phyloP scores from a whole-genome alignment of 192 early-diverging fungal species.

The Mortierella claussenii region DNA sequence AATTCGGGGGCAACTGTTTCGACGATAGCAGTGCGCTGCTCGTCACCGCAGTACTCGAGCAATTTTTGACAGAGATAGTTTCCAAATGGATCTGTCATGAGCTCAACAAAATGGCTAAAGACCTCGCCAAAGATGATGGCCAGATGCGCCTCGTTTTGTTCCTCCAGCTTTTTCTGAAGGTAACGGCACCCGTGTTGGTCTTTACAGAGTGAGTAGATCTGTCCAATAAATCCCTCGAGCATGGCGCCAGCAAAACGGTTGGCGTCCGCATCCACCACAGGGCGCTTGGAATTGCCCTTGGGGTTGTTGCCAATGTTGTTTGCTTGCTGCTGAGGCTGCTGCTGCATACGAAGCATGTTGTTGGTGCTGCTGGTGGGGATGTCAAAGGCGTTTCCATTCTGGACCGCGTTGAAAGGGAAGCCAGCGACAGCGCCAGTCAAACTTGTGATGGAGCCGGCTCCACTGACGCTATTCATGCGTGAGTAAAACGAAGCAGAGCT shows the following conservation, averaged over 20 bases:
- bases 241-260: conserved; percentile 75
- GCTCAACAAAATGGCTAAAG: conserved; percentile 75
- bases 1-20: conserved; percentile 77
- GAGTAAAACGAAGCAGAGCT: conserved; percentile 39
- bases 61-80: conserved; percentile 94
- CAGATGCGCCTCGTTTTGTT: conserved; percentile 69
- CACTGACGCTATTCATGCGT: conserved; percentile 26
- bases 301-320: conserved; percentile 7
- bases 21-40: conserved; percentile 79
- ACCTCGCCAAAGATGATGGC: conserved; percentile 83
- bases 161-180: conserved; percentile 88
- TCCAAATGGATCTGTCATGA: conserved; percentile 93
- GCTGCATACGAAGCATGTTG: conserved; percentile 30
- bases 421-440: conserved; percentile 15
- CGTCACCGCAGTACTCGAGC: conserved; percentile 81
- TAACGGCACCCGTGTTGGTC: conserved; percentile 92
- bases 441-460: conserved; percentile 14
- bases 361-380: conserved; percentile 17
- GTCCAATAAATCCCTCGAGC: conserved; percentile 78
- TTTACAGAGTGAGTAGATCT: conserved; percentile 83
- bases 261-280: conserved; percentile 51
- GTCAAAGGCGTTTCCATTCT: conserved; percentile 31
- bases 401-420: conserved; percentile 40
- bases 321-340: conserved; percentile 15
- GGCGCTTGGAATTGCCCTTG: conserved; percentile 36